Evolutionary conservation across 2,329 filamentous ascomycete genomes (phyloP), one percentile per base, ranked within the genome.

Genomic region (Monosporascus sp.): DNA sequence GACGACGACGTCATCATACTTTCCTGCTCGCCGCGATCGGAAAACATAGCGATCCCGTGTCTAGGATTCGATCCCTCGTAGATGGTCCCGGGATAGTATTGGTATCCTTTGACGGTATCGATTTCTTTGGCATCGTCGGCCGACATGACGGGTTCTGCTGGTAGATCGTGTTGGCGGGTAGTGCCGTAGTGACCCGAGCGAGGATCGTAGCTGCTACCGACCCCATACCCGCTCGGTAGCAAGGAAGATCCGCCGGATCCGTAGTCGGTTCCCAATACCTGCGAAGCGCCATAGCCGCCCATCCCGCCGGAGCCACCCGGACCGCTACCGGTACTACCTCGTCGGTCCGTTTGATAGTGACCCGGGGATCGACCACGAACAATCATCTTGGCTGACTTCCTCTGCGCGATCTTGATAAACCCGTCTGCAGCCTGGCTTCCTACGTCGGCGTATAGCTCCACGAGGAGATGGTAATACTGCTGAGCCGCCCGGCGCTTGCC

Each of bases 401-500:
- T 80, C 53, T 83, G 82, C 3, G 88, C 89, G 50, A 94, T 77
- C 65, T 87, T 87, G 63, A 91, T 74, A 73, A 80, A 91, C 35
- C 81, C 78, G 1, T 82, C 78, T 19, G 60, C 66, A 54, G 53
- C 71, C 60, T 71, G 75, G 35, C 69, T 65, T 2, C 82, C 78
- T 7, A 90, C 74, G 58, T 92, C 85, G 7, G 82, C 89, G 70
- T 84, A 90, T 1, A 95, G 81, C 67, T 96, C 91, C 4, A 96
- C 86, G 46, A 95, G 82, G n/a, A 97, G 78, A 63, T 94, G 89
- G 65, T 95, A 96, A 69, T 91, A 96, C 63, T 96, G 92, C 66
- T 97, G 91, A 19, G 91, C 90, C 1, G 91, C 91, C 53, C 92
- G 80, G 60, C 92, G 81, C 70, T 96, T 96, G 47, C 91, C 91